Evolutionary conservation across 441 rosid genomes (phyloP).

Genomic region (Mallotus japonicus): DNA sequence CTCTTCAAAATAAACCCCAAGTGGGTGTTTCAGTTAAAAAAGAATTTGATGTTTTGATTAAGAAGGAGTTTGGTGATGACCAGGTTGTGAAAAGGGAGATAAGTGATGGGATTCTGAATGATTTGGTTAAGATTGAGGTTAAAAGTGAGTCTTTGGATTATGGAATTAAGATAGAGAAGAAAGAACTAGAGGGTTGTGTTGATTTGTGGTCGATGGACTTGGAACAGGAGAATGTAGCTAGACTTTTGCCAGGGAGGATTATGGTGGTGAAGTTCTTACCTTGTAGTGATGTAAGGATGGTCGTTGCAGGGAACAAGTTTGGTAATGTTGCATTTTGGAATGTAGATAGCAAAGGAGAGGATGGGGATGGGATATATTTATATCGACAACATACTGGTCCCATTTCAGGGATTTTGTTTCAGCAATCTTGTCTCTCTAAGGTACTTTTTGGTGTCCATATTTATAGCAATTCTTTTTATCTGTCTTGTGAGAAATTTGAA

Average conservation of each 20-base stretch:
- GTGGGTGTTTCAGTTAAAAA: conserved; percentile 11
- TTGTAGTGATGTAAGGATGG: conserved; percentile 45
- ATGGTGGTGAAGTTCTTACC: conserved; percentile 60
- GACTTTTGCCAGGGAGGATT: conserved; percentile 60
- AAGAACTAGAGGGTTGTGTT: conserved; percentile 33
- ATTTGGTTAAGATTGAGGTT: conserved; percentile 18
- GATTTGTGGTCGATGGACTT: conserved; percentile 46
- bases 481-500: neutral
- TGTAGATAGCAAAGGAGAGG: conserved; percentile 39
- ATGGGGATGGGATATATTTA: conserved; percentile 49
- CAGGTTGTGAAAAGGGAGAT: conserved; percentile 24
- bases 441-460: conserved; percentile 32
- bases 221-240: conserved; percentile 58
- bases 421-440: conserved; percentile 55
- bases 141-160: conserved; percentile 14
- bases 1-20: conserved; percentile 24
- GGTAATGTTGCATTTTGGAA: conserved; percentile 84
- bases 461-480: neutral
- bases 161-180: conserved; percentile 32
- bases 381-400: conserved; percentile 57
- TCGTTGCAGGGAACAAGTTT: conserved; percentile 60
- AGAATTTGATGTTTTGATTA: neutral
- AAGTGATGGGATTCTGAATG: conserved; percentile 1
- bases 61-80: conserved; percentile 14
- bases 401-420: conserved; percentile 59